phyloP scores from a whole-genome alignment of 2,329 filamentous ascomycete species.

The Aurifilum marmelostoma region DNA sequence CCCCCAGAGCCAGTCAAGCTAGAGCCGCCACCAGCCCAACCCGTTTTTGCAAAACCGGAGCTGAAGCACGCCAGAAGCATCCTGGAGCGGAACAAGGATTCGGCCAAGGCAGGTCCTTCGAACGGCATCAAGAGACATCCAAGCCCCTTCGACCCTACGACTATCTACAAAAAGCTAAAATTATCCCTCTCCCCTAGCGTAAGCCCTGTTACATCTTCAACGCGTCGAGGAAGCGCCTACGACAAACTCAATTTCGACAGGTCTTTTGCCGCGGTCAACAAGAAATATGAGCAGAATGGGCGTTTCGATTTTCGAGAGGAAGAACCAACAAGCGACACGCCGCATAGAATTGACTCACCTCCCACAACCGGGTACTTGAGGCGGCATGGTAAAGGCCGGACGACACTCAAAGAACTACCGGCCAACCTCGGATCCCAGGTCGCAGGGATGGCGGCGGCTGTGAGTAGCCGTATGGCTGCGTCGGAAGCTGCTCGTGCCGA shows the following conservation, averaged over 20 bases:
- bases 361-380: constrained; percentile 54
- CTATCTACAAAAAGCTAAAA: constrained; percentile 61
- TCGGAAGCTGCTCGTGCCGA: constrained; percentile 46
- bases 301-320: constrained; percentile 52
- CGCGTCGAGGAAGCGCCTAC: constrained; percentile 52
- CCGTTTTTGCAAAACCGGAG: constrained; percentile 62
- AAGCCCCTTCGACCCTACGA: constrained; percentile 61
- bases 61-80: constrained; percentile 61
- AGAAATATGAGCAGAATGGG: constrained; percentile 62
- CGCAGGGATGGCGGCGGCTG: constrained; percentile 41
- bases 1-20: constrained; percentile 26
- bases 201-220: constrained; percentile 31
- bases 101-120: constrained; percentile 36
- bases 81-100: constrained; percentile 40
- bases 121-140: constrained; percentile 51
- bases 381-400: constrained; percentile 49
- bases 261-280: constrained; percentile 56
- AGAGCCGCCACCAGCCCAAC: constrained; percentile 29
- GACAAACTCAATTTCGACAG: constrained; percentile 59
- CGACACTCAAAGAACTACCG: constrained; percentile 42
- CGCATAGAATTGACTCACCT: constrained; percentile 40
- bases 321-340: constrained; percentile 37
- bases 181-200: constrained; percentile 46
- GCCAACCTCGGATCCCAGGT: constrained; percentile 43
- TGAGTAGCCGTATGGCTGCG: constrained; percentile 41